Evolutionary conservation across 75 land plant genomes (phyloP).

Genomic region (Pinus tabuliformis): DNA sequence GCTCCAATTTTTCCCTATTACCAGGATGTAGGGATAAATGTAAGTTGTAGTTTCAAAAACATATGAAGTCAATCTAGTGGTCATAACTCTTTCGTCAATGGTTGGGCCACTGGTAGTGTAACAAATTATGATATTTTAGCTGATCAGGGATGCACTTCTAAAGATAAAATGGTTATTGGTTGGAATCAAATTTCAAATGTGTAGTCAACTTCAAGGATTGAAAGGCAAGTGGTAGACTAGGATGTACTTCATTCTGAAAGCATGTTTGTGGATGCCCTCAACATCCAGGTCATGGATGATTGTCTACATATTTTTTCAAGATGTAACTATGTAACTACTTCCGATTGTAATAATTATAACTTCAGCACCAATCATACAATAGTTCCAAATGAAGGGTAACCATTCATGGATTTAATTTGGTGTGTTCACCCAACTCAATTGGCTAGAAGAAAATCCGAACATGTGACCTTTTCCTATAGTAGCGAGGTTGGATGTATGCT

Average conservation of each 20-base stretch:
- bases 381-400: no score
- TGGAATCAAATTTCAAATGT: slow-evolving; percentile 3
- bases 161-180: no score
- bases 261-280: no score
- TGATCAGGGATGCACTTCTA: no score
- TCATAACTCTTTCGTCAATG: not conserved
- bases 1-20: not conserved
- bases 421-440: not conserved
- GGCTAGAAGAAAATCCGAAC: not conserved
- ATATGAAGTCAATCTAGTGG: not conserved
- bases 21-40: not conserved
- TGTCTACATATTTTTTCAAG: no score
- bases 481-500: not conserved
- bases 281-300: no score
- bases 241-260: not conserved
- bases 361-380: not conserved
- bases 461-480: slow-evolving; percentile 1
- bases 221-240: not conserved
- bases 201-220: not conserved
- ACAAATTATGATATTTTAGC: no score
- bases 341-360: not conserved
- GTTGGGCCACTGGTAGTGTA: no score
- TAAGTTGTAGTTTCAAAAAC: not conserved
- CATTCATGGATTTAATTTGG: not conserved
- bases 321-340: no score